Evolutionary conservation across 768 basidiomycete species (phyloP), one percentile per base, ranked within the genome.

Genomic region (Lentinula lateritia): DNA sequence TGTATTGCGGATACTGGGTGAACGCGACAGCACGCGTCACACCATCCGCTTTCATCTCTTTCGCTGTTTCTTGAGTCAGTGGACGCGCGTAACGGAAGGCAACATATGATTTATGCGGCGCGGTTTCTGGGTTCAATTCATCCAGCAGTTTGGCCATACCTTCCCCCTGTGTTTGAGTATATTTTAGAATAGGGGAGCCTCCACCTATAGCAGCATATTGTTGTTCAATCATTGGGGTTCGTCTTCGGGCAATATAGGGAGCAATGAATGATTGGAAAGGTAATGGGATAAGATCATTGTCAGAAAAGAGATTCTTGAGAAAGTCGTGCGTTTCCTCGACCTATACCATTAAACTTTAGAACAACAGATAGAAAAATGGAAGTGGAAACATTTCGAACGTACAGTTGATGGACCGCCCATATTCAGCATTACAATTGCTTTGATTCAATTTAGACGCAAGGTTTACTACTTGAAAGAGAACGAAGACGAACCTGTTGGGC

Each of bases 1-100:
- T 92, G 74, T 99, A 99, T 73, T 99, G 97, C 0, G 97, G 97
- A 72, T 99, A 99, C 74, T 99, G 97, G 3, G 93, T 93, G 77
- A 99, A 99, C 18, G 95, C 97, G 32, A 99, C 78, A 0, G 96
- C 97, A 64, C 95, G 80, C 72, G 82, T 89, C 36, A 99, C 93
- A 20, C 95, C 94, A 70, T 98, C 97, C 57, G 78, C 82, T 75
- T 86, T 87, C 89, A 99, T 88, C 73, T 92, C 87, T 60, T 78
- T 81, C 10, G 93, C 83, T 32, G 91, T 89, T 69, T 87, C 86
- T 67, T 89, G 86, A 32, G 95, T 97, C 61, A 98, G 77, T 3
- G 95, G 97, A 45, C 84, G 81, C 28, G 92, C 94, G 72, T 99
- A 93, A 62, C 97, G 89, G 76, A 99, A 99, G 9, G 94, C 94